Evolutionary conservation across 139 green algal species (phyloP).

Genomic region (Chlorella sp.): DNA sequence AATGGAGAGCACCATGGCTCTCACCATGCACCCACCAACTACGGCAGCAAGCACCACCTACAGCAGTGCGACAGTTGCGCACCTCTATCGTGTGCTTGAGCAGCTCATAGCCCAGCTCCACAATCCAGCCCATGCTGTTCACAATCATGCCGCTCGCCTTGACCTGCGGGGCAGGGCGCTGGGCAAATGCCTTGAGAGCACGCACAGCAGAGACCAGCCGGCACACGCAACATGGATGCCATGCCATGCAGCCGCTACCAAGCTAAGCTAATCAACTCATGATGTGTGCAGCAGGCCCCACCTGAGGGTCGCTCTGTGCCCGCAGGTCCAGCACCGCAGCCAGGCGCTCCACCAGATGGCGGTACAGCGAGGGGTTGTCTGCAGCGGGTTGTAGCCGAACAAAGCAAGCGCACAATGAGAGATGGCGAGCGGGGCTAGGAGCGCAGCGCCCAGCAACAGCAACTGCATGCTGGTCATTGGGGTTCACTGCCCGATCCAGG

Average conservation of each 20-base stretch:
- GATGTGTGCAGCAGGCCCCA: neutral
- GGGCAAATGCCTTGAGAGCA: no score
- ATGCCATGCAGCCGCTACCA: neutral
- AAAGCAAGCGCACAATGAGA: no score
- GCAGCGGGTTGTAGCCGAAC: no score
- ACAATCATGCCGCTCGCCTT: constrained; percentile 82
- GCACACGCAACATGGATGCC: no score
- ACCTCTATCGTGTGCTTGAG: constrained; percentile 81
- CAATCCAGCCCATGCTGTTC: constrained; percentile 96
- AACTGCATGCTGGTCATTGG: neutral
- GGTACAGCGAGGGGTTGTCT: constrained; percentile 88
- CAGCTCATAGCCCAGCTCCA: constrained; percentile 93
- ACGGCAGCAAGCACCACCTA: no score
- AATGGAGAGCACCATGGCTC: no score
- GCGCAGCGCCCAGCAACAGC: no score
- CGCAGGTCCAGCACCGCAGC: constrained; percentile 73
- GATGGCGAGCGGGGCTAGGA: no score
- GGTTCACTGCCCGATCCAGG: neutral
- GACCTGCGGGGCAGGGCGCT: constrained; percentile 25
- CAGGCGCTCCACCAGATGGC: constrained; percentile 78
- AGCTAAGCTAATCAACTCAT: neutral
- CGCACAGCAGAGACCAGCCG: no score
- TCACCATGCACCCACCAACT: constrained; percentile 12
- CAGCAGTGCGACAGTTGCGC: neutral
- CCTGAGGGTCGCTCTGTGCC: constrained; percentile 49